These are phyloP conservation scores for Thielaviopsis punctulata DNA, from an alignment of 2,329 filamentous ascomycete genomes.

Conservation along the genomic window DNA sequence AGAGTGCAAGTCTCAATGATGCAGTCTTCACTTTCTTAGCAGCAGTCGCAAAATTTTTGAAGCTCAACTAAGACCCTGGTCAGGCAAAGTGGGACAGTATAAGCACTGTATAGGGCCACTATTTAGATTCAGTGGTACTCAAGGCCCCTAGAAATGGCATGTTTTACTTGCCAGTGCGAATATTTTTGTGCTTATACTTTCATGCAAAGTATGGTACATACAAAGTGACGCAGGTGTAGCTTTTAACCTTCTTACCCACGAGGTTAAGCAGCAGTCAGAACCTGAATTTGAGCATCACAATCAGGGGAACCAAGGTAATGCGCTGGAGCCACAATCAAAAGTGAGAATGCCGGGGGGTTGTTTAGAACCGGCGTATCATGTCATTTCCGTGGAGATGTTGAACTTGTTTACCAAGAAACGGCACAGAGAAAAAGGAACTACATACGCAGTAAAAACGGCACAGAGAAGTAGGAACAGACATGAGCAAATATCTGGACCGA, in stretches of 20 bases:
- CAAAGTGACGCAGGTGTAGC: not conserved
- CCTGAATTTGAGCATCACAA: not conserved
- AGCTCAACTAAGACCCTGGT: not conserved
- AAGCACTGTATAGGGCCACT: not conserved
- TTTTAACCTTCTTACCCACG: not conserved
- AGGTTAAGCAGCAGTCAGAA: not conserved
- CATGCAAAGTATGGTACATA: too few relatives aligned
- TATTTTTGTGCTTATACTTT: too few relatives aligned
- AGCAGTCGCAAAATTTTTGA: constrained; percentile 10
- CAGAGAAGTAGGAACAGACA: not conserved
- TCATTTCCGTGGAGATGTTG: not conserved
- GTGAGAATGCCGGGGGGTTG: too few relatives aligned
- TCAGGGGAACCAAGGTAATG: not conserved
- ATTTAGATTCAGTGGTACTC: too few relatives aligned
- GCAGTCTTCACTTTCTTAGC: not conserved
- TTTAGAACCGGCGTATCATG: not conserved
- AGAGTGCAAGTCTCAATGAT: not conserved
- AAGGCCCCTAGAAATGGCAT: too few relatives aligned
- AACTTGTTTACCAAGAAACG: too few relatives aligned
- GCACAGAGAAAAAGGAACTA: not conserved
- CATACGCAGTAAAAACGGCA: not conserved
- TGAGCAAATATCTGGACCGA: not conserved
- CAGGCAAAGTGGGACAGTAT: not conserved
- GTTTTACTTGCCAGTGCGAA: too few relatives aligned
- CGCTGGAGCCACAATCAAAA: not conserved